Base-by-base conservation (phyloP, 1,284 basidiomycete genomes). In the Fomitopsis schrenkii region DNA sequence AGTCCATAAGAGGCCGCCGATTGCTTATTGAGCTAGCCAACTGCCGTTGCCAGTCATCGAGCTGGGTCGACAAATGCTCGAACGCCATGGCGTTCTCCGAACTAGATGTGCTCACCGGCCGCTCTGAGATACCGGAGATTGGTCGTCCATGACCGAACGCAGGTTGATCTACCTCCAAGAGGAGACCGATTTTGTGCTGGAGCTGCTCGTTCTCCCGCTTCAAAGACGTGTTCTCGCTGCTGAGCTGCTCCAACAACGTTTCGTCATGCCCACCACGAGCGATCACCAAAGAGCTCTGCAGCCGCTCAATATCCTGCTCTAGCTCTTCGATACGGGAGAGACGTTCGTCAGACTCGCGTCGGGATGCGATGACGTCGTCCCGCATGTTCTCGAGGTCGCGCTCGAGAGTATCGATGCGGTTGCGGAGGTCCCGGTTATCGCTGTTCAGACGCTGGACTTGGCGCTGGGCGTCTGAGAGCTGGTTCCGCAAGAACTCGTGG, bases 141-240 rank as follows among this genome's bases (percentile, higher is more conserved):
- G 86, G 88, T 61, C 86, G 79, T 57, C 80, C 81, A 55, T 78
- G 77, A 40, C 83, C 83, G 68, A 88, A 92, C 3, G 83, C 78
- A 35, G 89, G 84, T 66, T 91, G 89, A 70, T 94, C 91, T 45
- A 90, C 90, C 69, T 93, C 92, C 57, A 94, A 82, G n/a, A 94
- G 79, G 52, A 94, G 80, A 63, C 87, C 89, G 67, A 94, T 93
- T 80, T 93, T 93, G 74, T 93, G 91, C 28, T 88, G 88, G 58
- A 95, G 82, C 69, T 91, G 84, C 69, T 93, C 88, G 71, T 95
- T 93, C 74, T 95, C 93, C 62, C 84, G 84, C 72, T 89, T 86
- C 61, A 95, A 84, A 48, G 79, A 82, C 38, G 84, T 80, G 72
- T 94, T 93, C 74, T 94, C 90, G 72, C 80, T 84, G 71, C 86